These are phyloP conservation scores for Rhypophila decipiens DNA, from an alignment of 495 filamentous ascomycete genomes.

Conservation along the genomic window DNA sequence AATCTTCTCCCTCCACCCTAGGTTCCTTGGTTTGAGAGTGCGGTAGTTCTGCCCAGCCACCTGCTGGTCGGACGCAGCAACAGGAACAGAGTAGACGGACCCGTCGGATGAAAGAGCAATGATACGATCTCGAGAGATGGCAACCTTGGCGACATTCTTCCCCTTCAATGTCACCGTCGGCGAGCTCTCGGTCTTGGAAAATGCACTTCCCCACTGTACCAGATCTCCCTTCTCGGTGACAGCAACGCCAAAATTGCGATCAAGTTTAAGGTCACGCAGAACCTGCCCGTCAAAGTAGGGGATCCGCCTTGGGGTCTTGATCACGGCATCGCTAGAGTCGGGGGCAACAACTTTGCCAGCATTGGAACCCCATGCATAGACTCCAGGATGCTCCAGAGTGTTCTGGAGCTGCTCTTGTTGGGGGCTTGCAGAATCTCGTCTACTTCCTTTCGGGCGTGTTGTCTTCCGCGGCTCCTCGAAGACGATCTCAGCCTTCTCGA, in stretches of 20 bases:
- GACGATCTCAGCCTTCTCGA: conserved; percentile 39
- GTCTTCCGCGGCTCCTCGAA: conserved; percentile 51
- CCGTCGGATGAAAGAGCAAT: conserved; percentile 72
- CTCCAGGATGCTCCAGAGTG: conserved; percentile 82
- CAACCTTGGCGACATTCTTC: conserved; percentile 67
- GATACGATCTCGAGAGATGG: conserved; percentile 73
- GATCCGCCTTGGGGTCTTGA: conserved; percentile 77
- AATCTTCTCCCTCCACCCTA: conserved; percentile 70
- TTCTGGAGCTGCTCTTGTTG: conserved; percentile 80
- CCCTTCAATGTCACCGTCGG: conserved; percentile 72
- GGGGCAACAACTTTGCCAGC: conserved; percentile 78
- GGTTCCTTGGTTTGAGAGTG: conserved; percentile 54
- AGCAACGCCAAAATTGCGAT: conserved; percentile 76
- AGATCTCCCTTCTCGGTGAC: conserved; percentile 84
- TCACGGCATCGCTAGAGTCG: conserved; percentile 62
- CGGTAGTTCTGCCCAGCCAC: conserved; percentile 68
- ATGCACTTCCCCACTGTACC: conserved; percentile 84
- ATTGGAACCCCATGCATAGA: conserved; percentile 93
- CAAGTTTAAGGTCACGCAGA: conserved; percentile 81
- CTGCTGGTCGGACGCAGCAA: conserved; percentile 63
- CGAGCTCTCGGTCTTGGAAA: conserved; percentile 38
- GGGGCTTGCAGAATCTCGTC: conserved; percentile 65
- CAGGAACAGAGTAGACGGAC: conserved; percentile 79
- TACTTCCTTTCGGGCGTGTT: conserved; percentile 49
- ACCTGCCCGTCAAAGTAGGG: conserved; percentile 79